Conservation (phyloP, 306 rosid species). For the cucumber (Cucumis sativus) region Cucumber_9930_V3 NC_026661.2:18064501-18065000, state of each 20-base stretch:
- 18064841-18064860: neutral
- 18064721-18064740: neutral
- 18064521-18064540: neutral
- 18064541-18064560: conserved; percentile 2
- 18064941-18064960: neutral
- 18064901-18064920: neutral
- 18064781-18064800: neutral
- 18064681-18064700: neutral
- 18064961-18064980: neutral
- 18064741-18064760: neutral
- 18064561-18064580: conserved; percentile 5
- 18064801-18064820: neutral
- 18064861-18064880: neutral
- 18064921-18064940: neutral
- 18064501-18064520: neutral
- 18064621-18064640: neutral
- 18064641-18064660: neutral
- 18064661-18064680: neutral
- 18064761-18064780: neutral
- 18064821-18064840: neutral
- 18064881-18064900: neutral
- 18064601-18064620: neutral
- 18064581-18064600: neutral
- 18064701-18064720: neutral
- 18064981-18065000: neutral